Conservation (phyloP, 441 rosid genomes). For the Cnidoscolus chayamansa region DNA sequence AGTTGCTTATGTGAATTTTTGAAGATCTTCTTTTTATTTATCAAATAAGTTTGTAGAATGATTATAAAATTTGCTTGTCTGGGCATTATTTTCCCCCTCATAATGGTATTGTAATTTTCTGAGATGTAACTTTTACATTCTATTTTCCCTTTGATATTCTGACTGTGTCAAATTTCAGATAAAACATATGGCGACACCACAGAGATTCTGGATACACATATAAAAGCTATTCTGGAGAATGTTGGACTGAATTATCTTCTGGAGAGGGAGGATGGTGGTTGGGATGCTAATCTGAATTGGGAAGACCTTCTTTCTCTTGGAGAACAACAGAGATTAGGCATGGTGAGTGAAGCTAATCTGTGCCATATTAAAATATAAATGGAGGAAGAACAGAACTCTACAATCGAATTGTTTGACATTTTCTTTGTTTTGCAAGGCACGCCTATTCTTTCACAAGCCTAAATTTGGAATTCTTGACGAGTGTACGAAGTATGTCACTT, state of each 20-base stretch:
- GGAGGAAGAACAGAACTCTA: constrained; percentile 1
- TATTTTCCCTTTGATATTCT: constrained; percentile 6
- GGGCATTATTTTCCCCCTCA: neutral
- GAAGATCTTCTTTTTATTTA: neutral
- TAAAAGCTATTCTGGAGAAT: constrained; percentile 80
- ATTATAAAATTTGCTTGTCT: neutral
- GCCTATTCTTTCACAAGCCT: constrained; percentile 94
- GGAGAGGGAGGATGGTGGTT: constrained; percentile 86
- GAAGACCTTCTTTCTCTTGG: constrained; percentile 96
- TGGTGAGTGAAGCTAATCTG: constrained; percentile 49
- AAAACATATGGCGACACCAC: constrained; percentile 35
- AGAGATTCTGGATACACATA: constrained; percentile 49
- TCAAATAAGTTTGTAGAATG: neutral
- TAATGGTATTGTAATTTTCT: neutral
- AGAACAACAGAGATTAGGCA: constrained; percentile 97
- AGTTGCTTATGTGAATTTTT: neutral
- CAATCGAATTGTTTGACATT: constrained; percentile 3
- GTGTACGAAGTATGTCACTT: constrained; percentile 86
- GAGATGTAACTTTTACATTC: neutral
- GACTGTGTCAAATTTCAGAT: constrained; percentile 41
- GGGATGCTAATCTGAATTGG: constrained; percentile 89
- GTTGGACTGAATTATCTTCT: constrained; percentile 81
- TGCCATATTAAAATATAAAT: constrained; percentile 6
- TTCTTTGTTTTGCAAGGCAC: constrained; percentile 56
- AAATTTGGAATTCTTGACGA: constrained; percentile 95